phyloP scores from a whole-genome alignment of 1,284 basidiomycete species.

The Lignosus rhinocerotis region DNA sequence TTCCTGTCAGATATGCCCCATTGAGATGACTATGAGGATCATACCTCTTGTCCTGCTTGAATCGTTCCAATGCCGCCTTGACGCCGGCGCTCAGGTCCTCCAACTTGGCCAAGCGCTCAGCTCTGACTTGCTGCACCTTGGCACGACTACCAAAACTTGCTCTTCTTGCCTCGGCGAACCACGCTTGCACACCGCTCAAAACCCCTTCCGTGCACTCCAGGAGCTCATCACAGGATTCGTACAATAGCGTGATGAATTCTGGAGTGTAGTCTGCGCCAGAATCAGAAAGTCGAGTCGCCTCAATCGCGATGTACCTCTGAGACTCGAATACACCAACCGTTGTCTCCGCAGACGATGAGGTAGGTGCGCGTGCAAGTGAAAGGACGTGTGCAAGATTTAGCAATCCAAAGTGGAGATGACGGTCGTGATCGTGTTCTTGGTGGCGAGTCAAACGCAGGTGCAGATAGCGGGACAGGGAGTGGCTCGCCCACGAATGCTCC shows the following conservation, averaged over 20 bases:
- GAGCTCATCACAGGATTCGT: slow-evolving; percentile 58
- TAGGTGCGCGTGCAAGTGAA: slow-evolving; percentile 18
- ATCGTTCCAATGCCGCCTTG: slow-evolving; percentile 42
- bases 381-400: slow-evolving; percentile 30
- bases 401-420: slow-evolving; percentile 32
- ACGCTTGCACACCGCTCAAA: slow-evolving; percentile 49
- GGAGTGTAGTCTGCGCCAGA: slow-evolving; percentile 52
- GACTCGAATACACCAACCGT: slow-evolving; percentile 84
- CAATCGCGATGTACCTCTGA: slow-evolving; percentile 76
- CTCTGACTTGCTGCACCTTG: slow-evolving; percentile 36
- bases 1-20: slow-evolving; percentile 6
- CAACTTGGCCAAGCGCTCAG: slow-evolving; percentile 37
- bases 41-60: slow-evolving; percentile 56
- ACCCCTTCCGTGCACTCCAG: slow-evolving; percentile 49
- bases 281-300: slow-evolving; percentile 57
- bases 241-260: slow-evolving; percentile 54
- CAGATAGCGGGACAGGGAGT: slow-evolving; percentile 26
- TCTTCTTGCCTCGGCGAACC: slow-evolving; percentile 49
- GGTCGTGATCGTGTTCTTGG: slow-evolving; percentile 27
- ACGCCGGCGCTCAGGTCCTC: slow-evolving; percentile 43
- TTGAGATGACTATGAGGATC: slow-evolving; percentile 5
- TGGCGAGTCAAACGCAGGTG: slow-evolving; percentile 22
- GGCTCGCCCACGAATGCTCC: slow-evolving; percentile 7
- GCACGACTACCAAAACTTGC: slow-evolving; percentile 42
- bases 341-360: slow-evolving; percentile 40